Evolutionary conservation across 768 basidiomycete genomes (phyloP).

Genomic region (Pulveroboletus ravenelii): DNA sequence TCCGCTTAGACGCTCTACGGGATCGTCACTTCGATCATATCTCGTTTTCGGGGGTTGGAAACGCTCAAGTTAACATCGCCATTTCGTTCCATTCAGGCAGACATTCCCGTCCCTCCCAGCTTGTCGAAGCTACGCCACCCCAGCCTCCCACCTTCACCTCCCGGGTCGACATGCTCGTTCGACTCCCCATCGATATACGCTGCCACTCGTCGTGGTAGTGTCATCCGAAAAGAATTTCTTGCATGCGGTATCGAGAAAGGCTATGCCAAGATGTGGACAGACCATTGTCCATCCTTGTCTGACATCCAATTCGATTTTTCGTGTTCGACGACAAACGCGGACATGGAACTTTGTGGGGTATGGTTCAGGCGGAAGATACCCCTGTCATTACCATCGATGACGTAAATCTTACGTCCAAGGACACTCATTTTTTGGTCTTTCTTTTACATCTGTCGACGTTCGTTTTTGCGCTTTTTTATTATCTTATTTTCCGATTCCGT

Average conservation of each 20-base stretch:
- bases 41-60: constrained; percentile 28
- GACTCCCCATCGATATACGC: background rate
- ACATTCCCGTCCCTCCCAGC: constrained; percentile 4
- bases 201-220: background rate
- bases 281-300: constrained; percentile 21
- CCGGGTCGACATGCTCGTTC: background rate
- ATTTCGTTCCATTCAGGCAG: constrained; percentile 25
- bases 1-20: constrained; percentile 22
- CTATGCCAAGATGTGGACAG: constrained; percentile 29
- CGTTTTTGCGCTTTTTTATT: background rate
- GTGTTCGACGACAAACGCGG: constrained; percentile 20
- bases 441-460: too few relatives aligned
- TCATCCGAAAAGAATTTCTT: constrained; percentile 25
- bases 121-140: constrained; percentile 1
- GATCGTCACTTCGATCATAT: constrained; percentile 29
- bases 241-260: constrained; percentile 21
- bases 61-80: constrained; percentile 30
- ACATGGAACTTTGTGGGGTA: constrained; percentile 28
- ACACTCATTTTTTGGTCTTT: background rate
- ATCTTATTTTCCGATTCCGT: background rate
- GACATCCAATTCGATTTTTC: constrained; percentile 32
- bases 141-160: constrained; percentile 5
- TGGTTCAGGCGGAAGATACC: constrained; percentile 27
- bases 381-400: background rate
- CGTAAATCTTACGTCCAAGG: background rate